Evolutionary conservation across 2,329 filamentous ascomycete species (phyloP), one percentile per base, ranked within the genome.

Genomic region (Colletotrichum godetiae): DNA sequence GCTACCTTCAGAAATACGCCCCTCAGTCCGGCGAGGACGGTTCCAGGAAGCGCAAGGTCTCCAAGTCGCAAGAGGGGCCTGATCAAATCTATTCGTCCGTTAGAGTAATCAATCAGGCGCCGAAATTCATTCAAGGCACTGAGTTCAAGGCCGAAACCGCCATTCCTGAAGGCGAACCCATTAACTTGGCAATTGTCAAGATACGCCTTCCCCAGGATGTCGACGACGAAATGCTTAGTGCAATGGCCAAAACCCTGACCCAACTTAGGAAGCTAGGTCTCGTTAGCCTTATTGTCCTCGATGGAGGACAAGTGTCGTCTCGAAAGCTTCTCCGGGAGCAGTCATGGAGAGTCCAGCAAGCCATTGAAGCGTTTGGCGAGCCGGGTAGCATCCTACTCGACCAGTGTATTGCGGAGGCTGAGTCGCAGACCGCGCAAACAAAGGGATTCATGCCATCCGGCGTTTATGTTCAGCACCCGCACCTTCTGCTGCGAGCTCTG

Each of bases 1-100:
- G 94, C 49, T 99, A 98, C 80, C 88, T 99, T 19, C 93, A 97
- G 77, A 95, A 95, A 74, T 97, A 98, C 81, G 92, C 77, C 75
- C 78, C 73, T 27, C 62, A 59, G 19, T 37, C 53, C 19, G 72
- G 68, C 33, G 68, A 74, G 33, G 62, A 27, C n/a, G 42, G 19
- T 4, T 46, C 37, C 57, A 58, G 63, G 31, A 74, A 67, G 29
- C 49, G 52, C 52, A 62, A 66, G 35, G 31, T 37, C 10, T n/a
- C 49, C 24, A 35, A 65, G 35, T 22, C 49, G 19, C 52, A 52
- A 46, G 61, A 29, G 13, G 33, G 46, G 24, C 49, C 72, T 55
- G 68, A 63, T 22, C 72, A 74, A 33, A n/a, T 65, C 11, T 66
- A 69, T 29, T 75, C 80, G 22, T 76, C 76, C 22, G 79, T 81